A percentile compares a stretch with the other conserved stretches of the same genome.
Evolutionary conservation across 169 alveolate genomes (phyloP).

Genomic region (Hepatocystis sp.): DNA sequence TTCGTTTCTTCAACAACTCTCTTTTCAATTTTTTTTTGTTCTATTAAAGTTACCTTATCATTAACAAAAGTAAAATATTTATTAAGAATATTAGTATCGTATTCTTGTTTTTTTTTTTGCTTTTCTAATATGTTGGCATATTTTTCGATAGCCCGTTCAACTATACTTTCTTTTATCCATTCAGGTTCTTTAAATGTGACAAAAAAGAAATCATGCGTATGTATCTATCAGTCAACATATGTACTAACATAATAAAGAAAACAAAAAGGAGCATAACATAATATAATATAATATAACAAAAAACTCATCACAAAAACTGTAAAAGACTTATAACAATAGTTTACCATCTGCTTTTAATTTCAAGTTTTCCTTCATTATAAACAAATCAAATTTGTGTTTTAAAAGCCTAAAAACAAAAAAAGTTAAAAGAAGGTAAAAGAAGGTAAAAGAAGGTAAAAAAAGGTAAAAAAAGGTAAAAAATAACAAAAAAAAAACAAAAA

Average conservation of each 20-base stretch:
- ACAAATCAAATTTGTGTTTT: conserved; percentile 35
- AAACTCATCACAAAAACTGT: no score
- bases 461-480: no score
- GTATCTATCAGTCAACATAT: no score
- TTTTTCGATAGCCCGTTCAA: conserved; percentile 13
- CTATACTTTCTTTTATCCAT: conserved; percentile 46
- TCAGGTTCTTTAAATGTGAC: conserved; percentile 22
- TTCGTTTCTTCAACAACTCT: no score
- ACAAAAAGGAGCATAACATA: no score
- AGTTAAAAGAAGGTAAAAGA: neutral
- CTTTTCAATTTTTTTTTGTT: conserved; percentile 6
- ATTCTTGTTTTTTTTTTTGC: conserved; percentile 30
- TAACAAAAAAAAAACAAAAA: no score
- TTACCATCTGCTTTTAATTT: conserved; percentile 28
- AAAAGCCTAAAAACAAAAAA: conserved; percentile 10
- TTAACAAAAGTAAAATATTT: conserved; percentile 21
- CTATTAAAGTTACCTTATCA: conserved; percentile 17
- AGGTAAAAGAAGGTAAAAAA: no score
- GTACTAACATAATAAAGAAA: no score
- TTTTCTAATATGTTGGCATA: neutral
- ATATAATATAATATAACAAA: no score
- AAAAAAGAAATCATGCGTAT: no score
- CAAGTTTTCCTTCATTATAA: conserved; percentile 24
- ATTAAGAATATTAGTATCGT: conserved; percentile 13
- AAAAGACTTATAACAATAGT: no score